Evolutionary conservation across 805 yeast species (phyloP).

Genomic region (Myxozyma lipomycoides): DNA sequence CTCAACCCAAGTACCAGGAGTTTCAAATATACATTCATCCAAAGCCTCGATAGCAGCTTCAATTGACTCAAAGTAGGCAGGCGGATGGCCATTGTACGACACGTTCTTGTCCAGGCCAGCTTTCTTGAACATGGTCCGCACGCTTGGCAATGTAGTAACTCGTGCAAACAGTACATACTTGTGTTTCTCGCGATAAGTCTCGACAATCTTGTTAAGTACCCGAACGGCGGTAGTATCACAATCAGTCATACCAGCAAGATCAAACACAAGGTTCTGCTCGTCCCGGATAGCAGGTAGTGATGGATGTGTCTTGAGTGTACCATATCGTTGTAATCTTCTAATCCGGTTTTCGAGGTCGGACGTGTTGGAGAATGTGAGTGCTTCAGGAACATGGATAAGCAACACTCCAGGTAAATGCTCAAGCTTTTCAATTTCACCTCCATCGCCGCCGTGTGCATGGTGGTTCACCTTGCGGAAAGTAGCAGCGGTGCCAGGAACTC

Average conservation of each 20-base stretch:
- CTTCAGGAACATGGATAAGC: conserved; percentile 80
- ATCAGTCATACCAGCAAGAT: conserved; percentile 74
- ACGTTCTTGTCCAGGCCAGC: conserved; percentile 53
- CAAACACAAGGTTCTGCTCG: conserved; percentile 60
- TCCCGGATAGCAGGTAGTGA: conserved; percentile 56
- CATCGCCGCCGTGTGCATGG: conserved; percentile 21
- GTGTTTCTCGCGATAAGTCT: conserved; percentile 49
- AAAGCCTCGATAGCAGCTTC: conserved; percentile 54
- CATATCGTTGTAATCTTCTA: conserved; percentile 68
- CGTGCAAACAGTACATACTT: conserved; percentile 60
- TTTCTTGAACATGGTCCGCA: conserved; percentile 48
- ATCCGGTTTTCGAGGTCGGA: conserved; percentile 68
- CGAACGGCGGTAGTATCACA: conserved; percentile 80
- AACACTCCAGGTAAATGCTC: conserved; percentile 65
- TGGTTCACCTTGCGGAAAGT: conserved; percentile 66
- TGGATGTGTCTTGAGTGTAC: conserved; percentile 72
- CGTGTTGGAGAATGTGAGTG: conserved; percentile 81
- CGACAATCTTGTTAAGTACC: conserved; percentile 58
- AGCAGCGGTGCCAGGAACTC: conserved; percentile 51
- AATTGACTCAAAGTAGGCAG: conserved; percentile 46
- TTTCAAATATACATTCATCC: conserved; percentile 35
- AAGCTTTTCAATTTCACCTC: conserved; percentile 43
- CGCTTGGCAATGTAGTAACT: conserved; percentile 46
- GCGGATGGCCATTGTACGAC: conserved; percentile 35
- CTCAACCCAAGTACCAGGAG: conserved; percentile 17